Conservation (phyloP, 495 filamentous ascomycete genomes). For the Neurospora sp. region DNA sequence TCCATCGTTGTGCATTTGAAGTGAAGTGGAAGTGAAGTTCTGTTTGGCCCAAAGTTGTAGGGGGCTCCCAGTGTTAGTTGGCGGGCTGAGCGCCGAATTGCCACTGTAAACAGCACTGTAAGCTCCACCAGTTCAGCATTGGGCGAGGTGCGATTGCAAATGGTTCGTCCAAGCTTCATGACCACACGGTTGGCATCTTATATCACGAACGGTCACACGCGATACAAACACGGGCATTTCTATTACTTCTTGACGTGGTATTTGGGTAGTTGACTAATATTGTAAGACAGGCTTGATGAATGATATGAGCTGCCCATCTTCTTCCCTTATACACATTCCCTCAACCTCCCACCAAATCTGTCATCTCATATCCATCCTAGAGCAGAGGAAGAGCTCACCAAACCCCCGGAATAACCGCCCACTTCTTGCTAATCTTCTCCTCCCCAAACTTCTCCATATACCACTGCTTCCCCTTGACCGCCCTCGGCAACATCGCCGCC, state of each 20-base stretch:
- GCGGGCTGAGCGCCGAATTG: not conserved
- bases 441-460: constrained; percentile 81
- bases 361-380: not conserved
- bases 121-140: not conserved
- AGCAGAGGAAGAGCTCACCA: constrained; percentile 24
- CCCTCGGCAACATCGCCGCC: constrained; percentile 80
- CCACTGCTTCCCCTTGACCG: constrained; percentile 74
- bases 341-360: too few relatives aligned
- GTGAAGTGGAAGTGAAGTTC: not conserved
- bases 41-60: not conserved
- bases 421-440: constrained; percentile 60
- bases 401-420: constrained; percentile 75
- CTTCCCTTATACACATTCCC: too few relatives aligned
- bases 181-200: not conserved
- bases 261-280: too few relatives aligned
- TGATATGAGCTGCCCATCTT: not conserved
- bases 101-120: not conserved
- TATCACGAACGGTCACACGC: too few relatives aligned
- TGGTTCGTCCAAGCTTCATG: not conserved
- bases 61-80: not conserved
- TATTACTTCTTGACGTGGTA: too few relatives aligned
- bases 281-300: too few relatives aligned
- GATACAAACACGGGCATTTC: too few relatives aligned
- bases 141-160: not conserved
- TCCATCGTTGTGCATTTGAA: not conserved